Conservation (phyloP, 2,329 filamentous ascomycete genomes). For the Aspergillus fumigatiaffinis region DNA sequence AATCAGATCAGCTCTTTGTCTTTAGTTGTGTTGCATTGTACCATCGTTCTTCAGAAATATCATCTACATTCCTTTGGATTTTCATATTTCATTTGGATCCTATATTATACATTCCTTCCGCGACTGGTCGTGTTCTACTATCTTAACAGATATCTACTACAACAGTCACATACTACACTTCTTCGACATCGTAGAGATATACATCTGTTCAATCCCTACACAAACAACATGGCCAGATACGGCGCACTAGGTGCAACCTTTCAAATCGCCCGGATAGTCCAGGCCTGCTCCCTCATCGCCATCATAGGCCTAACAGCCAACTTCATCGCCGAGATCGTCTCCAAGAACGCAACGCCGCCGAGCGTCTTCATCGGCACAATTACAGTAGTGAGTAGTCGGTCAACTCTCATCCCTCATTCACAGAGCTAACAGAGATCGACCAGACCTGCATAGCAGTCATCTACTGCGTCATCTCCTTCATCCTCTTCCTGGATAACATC, state of each 20-base stretch:
- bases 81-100: not conserved
- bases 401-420: not conserved
- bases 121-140: not conserved
- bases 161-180: not conserved
- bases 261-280: slow-evolving; percentile 66
- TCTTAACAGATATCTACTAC: not conserved
- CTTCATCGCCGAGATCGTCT: slow-evolving; percentile 74
- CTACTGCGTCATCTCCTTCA: slow-evolving; percentile 75
- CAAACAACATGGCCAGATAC: slow-evolving; percentile 38
- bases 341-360: slow-evolving; percentile 62
- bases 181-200: not conserved
- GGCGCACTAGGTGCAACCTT: slow-evolving; percentile 77
- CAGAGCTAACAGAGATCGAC: slow-evolving; percentile 15
- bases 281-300: slow-evolving; percentile 67
- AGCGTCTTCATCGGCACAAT: slow-evolving; percentile 73
- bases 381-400: slow-evolving; percentile 62
- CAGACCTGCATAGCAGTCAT: slow-evolving; percentile 75
- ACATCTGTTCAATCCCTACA: not conserved
- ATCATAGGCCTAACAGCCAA: slow-evolving; percentile 78
- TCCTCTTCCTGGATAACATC: slow-evolving; percentile 73
- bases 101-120: not conserved
- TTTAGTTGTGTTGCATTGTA: not conserved
- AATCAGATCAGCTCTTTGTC: not conserved
- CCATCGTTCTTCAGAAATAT: not conserved
- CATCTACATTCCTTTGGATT: not conserved